These are phyloP conservation scores for Peziza echinospora DNA, from an alignment of 495 filamentous ascomycete species.

Conservation along the genomic window DNA sequence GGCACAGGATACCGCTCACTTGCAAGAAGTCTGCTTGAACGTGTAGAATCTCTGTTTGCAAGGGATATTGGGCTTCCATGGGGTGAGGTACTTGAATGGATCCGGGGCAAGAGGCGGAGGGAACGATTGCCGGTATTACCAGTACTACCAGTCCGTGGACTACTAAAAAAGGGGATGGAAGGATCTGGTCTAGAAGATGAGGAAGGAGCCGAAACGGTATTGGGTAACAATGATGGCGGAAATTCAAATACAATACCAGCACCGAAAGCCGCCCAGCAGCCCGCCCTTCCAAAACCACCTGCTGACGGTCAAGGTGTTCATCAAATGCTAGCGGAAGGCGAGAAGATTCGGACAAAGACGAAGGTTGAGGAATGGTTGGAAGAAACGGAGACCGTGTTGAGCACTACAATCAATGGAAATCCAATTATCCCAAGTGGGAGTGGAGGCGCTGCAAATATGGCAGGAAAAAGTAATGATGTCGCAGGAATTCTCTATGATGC, in stretches of 20 bases:
- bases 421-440: background rate
- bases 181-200: constrained; percentile 5
- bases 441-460: no score
- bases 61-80: constrained; percentile 85
- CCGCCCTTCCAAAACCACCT: constrained; percentile 1
- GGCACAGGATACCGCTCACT: constrained; percentile 90
- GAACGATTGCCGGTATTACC: constrained; percentile 25
- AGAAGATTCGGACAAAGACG: constrained; percentile 10
- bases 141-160: constrained; percentile 16
- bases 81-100: constrained; percentile 87
- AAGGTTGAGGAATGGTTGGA: constrained; percentile 20
- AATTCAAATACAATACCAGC: constrained; percentile 4
- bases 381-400: constrained; percentile 18
- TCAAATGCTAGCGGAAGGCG: constrained; percentile 7
- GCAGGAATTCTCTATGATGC: background rate
- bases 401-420: constrained; percentile 1
- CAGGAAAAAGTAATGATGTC: background rate
- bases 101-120: constrained; percentile 34
- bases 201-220: background rate
- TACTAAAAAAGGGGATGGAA: constrained; percentile 12
- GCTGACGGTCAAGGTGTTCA: background rate
- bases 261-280: background rate
- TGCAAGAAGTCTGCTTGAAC: constrained; percentile 78
- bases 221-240: constrained; percentile 1
- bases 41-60: constrained; percentile 80